Evolutionary conservation across 2,329 filamentous ascomycete genomes (phyloP).

Genomic region (Arthrinium phaeospermum): DNA sequence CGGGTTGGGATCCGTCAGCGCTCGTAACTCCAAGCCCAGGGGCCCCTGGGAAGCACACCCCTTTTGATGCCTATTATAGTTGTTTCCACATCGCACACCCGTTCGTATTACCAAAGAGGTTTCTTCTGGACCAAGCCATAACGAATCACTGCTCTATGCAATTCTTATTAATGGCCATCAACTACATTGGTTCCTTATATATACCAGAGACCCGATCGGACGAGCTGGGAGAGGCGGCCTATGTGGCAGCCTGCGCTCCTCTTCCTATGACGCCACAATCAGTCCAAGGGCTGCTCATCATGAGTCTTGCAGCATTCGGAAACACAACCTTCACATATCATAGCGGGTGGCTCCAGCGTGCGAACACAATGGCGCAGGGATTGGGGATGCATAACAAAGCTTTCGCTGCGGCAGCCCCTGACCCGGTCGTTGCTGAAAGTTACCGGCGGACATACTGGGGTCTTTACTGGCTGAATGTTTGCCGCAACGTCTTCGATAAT

Average conservation of each 20-base stretch:
- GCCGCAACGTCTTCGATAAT: conserved; percentile 30
- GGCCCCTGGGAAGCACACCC: conserved; percentile 25
- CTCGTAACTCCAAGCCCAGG: neutral
- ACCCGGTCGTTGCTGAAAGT: conserved; percentile 45
- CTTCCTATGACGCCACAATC: conserved; percentile 41
- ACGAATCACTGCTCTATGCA: conserved; percentile 41
- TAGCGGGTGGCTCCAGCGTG: conserved; percentile 35
- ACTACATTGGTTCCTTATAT: conserved; percentile 47
- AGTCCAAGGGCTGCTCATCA: conserved; percentile 40
- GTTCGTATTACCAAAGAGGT: conserved; percentile 41
- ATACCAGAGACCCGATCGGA: conserved; percentile 35
- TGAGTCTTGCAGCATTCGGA: conserved; percentile 39
- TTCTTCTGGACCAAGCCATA: conserved; percentile 39
- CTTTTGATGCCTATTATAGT: conserved; percentile 33
- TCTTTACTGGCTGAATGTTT: conserved; percentile 40
- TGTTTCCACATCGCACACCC: conserved; percentile 43
- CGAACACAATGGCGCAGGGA: conserved; percentile 39
- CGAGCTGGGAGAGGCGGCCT: conserved; percentile 40
- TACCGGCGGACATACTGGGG: conserved; percentile 49
- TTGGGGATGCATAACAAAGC: conserved; percentile 41
- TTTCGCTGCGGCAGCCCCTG: conserved; percentile 39
- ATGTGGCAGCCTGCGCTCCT: conserved; percentile 38
- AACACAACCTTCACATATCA: conserved; percentile 38
- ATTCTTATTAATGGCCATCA: conserved; percentile 41
- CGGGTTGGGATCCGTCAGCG: neutral